Evolutionary conservation across 2,329 filamentous ascomycete species (phyloP).

Genomic region (Phialemonium atrogriseum): DNA sequence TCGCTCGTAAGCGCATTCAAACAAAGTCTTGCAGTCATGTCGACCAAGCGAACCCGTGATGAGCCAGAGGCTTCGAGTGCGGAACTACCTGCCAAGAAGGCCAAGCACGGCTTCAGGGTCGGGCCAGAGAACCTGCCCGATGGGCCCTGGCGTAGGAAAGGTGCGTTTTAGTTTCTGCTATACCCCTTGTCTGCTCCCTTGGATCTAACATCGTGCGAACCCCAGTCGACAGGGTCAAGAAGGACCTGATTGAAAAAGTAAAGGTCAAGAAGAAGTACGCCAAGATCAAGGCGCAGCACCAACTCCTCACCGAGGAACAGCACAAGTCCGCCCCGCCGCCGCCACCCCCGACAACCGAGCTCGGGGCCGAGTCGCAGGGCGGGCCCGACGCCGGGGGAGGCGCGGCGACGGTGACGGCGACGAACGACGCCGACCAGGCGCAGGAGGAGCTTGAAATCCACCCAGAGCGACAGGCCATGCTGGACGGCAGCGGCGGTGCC

Average conservation of each 20-base stretch:
- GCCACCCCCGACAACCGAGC: conserved; percentile 6
- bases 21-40: conserved; percentile 34
- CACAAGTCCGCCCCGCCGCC: too few relatives aligned
- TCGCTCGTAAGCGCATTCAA: too few relatives aligned
- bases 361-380: conserved; percentile 9
- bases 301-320: too few relatives aligned
- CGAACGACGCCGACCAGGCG: conserved; percentile 15
- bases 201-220: conserved; percentile 1
- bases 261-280: conserved; percentile 90
- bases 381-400: conserved; percentile 5
- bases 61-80: conserved; percentile 20
- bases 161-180: conserved; percentile 20
- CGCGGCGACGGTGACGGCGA: conserved; percentile 11
- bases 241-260: conserved; percentile 80
- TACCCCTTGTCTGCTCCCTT: conserved; percentile 1
- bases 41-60: conserved; percentile 48
- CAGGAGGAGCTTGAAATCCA: conserved; percentile 23
- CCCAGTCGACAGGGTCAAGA: conserved; percentile 58
- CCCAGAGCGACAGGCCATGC: conserved; percentile 1
- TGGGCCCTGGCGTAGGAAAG: conserved; percentile 77
- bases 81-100: conserved; percentile 38
- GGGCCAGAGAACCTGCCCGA: conserved; percentile 88
- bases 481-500: conserved; percentile 2
- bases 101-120: conserved; percentile 68
- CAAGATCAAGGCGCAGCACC: conserved; percentile 63